Evolutionary conservation across 2,329 filamentous ascomycete genomes (phyloP).

Genomic region (Aureobasidium sp.): DNA sequence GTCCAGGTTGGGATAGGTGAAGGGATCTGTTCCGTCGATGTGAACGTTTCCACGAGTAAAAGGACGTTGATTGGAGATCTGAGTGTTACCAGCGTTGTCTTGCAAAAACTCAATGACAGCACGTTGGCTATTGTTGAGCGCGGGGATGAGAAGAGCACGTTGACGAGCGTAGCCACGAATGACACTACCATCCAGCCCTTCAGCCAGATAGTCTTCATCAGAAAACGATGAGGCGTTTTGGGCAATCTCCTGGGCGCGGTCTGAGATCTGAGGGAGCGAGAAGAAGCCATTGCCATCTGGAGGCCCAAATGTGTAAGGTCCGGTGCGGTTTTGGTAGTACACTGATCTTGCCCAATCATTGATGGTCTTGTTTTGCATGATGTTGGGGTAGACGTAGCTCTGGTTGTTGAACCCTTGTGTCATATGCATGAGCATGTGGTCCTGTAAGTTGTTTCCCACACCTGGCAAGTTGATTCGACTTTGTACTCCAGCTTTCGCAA

Average conservation of each 20-base stretch:
- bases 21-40: constrained; percentile 21
- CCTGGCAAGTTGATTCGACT: constrained; percentile 15
- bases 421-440: constrained; percentile 21
- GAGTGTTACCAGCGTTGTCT: constrained; percentile 27
- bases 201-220: constrained; percentile 21
- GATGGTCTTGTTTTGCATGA: constrained; percentile 23
- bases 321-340: constrained; percentile 20
- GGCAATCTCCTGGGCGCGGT: constrained; percentile 15
- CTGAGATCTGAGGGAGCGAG: constrained; percentile 23
- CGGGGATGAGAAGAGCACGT: constrained; percentile 22
- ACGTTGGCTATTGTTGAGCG: constrained; percentile 21
- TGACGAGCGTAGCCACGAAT: constrained; percentile 24
- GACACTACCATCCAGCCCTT: constrained; percentile 19
- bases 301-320: constrained; percentile 24
- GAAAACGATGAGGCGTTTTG: constrained; percentile 18
- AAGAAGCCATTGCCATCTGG: constrained; percentile 24
- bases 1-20: constrained; percentile 22
- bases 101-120: constrained; percentile 28
- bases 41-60: constrained; percentile 25
- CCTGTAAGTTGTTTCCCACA: constrained; percentile 19
- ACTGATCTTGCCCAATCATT: constrained; percentile 22
- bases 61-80: constrained; percentile 27
- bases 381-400: constrained; percentile 19
- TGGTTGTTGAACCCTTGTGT: constrained; percentile 18
- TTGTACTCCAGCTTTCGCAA: constrained; percentile 38